These are phyloP conservation scores for Volvox reticuliferus DNA, from an alignment of 139 green algal genomes.

Conservation along the genomic window DNA sequence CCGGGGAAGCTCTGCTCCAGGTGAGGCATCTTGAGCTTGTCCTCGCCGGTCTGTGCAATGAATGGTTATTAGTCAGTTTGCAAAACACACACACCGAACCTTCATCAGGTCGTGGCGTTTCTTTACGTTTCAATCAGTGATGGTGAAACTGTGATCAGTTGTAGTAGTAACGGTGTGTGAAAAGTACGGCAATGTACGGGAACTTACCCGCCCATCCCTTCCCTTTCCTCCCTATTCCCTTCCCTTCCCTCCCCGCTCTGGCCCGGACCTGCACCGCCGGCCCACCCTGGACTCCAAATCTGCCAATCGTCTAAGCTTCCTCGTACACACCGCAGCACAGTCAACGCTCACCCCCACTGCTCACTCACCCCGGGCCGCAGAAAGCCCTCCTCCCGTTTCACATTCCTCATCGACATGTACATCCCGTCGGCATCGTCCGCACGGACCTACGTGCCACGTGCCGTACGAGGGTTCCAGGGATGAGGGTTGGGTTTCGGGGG, in stretches of 20 bases:
- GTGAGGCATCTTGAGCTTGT: slow-evolving; percentile 28
- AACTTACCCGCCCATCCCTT: too few species aligned
- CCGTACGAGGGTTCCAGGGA: too few species aligned
- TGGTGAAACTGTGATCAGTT: too few species aligned
- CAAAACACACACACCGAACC: neutral
- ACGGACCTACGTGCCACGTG: neutral
- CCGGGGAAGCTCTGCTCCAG: slow-evolving; percentile 40
- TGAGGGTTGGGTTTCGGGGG: too few species aligned
- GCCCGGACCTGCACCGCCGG: neutral
- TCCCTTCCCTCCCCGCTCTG: neutral
- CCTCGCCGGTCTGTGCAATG: slow-evolving; percentile 16
- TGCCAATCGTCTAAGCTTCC: too few species aligned
- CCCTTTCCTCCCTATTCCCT: neutral
- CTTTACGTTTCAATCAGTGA: too few species aligned
- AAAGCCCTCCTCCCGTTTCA: slow-evolving; percentile 21
- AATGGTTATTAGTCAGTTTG: neutral
- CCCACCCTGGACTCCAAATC: neutral
- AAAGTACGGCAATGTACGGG: too few species aligned
- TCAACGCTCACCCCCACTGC: neutral
- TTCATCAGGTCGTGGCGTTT: too few species aligned
- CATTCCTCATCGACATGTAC: slow-evolving; percentile 23
- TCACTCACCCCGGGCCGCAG: slow-evolving; percentile 10
- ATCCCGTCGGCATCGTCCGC: slow-evolving; percentile 50
- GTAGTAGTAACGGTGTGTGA: too few species aligned
- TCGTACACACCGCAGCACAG: too few species aligned